Evolutionary conservation across 2,329 filamentous ascomycete genomes (phyloP), one percentile per base, ranked within the genome.

Genomic region (Graphilbum fragrans): DNA sequence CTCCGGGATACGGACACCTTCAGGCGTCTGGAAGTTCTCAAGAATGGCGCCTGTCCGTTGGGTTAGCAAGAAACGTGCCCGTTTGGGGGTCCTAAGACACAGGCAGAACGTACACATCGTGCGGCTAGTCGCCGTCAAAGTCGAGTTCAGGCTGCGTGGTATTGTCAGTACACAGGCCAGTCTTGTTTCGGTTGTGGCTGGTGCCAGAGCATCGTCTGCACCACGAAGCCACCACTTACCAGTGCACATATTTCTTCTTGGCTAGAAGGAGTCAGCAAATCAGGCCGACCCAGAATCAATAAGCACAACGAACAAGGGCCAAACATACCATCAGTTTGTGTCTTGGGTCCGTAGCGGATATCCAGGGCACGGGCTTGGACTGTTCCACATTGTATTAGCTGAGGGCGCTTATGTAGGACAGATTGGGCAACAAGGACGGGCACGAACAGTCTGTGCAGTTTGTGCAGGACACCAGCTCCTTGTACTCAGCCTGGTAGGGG

Each of bases 401-500:
- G 17, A 21, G n/a, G 6, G 14, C 4, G 18, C 7, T 18, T 5
- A 12, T 7, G 17, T 2, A 36, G 12, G 6, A 14, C 11, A 5
- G 17, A 2, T 2, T 19, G 2, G 21, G 20, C 14, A 11, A 20
- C 1, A 4, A 12, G n/a, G 12, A 12, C 16, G 2, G 32, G 21
- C 4, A 41, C 48, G 5, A 21, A 49, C 46, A 96, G 60, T 96
- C 90, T 35, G 86, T 94, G 69, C 92, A 98, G 67, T 98, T 98
- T 47, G 86, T 94, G 73, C 88, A 94, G 18, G 86, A 94, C 39
- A 96, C 92, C 22, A 98, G 76, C 66, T 96, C 92, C 67, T 96
- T 96, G 74, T 96, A 98, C 64, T 96, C 92, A 53, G 83, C 83
- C 62, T 96, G 88, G 70, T 84, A 93, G 16, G 86, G 87, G 62